phyloP scores from a whole-genome alignment of 2,329 filamentous ascomycete species.

The Diplodia seriata region DNA sequence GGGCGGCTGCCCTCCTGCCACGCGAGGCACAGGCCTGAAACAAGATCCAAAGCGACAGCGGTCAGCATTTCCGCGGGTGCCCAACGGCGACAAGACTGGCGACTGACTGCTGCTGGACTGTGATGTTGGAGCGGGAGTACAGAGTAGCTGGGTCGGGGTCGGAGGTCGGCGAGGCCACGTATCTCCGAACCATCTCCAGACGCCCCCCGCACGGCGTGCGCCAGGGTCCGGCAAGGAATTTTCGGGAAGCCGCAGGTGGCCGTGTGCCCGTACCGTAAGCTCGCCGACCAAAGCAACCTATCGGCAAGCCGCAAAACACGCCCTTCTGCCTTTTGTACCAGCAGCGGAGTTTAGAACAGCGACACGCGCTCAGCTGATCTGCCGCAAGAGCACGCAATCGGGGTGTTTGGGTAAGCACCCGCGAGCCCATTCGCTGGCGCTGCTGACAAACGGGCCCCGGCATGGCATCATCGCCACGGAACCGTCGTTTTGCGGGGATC shows the following conservation, averaged over 20 bases:
- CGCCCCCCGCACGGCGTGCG: neutral
- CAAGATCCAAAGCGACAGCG: neutral
- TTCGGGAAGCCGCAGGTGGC: neutral
- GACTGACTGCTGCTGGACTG: too few relatives aligned
- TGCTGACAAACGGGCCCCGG: constrained; percentile 27
- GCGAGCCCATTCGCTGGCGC: constrained; percentile 17
- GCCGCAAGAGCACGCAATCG: constrained; percentile 32
- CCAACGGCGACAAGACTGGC: too few relatives aligned
- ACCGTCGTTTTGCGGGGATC: constrained; percentile 23
- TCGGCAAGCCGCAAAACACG: neutral
- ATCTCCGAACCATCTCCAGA: constrained; percentile 27
- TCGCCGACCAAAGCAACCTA: constrained; percentile 7
- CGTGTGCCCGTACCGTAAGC: neutral
- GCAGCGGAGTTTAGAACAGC: constrained; percentile 19
- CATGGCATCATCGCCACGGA: constrained; percentile 32
- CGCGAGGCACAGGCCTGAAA: constrained; percentile 1
- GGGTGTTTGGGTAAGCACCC: constrained; percentile 26
- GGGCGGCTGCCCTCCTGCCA: neutral
- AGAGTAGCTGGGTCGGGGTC: neutral
- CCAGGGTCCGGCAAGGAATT: constrained; percentile 18
- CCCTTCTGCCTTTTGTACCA: neutral
- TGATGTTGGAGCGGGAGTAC: neutral
- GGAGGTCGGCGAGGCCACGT: neutral
- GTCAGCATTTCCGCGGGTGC: neutral
- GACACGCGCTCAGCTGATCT: constrained; percentile 13